Conservation (phyloP, 805 yeast genomes). For the Nadsonia fulvescens region DNA sequence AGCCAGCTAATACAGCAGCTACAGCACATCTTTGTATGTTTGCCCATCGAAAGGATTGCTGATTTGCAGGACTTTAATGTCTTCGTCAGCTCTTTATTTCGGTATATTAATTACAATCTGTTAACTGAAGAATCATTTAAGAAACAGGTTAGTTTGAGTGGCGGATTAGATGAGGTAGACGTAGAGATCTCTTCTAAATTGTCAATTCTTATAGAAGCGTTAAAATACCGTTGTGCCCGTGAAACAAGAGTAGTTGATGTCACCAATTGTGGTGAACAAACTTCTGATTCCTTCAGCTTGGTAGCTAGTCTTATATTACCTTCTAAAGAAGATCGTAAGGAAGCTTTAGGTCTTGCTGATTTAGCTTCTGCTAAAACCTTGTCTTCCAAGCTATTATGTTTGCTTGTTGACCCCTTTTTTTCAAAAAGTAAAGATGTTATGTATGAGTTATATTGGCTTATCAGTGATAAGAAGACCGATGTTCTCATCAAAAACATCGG, state of each 20-base stretch:
- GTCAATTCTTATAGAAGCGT: neutral
- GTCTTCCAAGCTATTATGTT: constrained; percentile 10
- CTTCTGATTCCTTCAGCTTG: neutral
- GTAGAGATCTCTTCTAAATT: constrained; percentile 1
- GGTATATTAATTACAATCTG: no score
- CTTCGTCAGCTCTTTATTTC: no score
- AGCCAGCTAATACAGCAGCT: no score
- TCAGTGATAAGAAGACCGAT: constrained; percentile 9
- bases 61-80: no score
- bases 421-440: constrained; percentile 9
- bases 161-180: no score
- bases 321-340: constrained; percentile 11
- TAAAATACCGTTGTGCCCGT: constrained; percentile 1
- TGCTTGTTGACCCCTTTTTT: constrained; percentile 9
- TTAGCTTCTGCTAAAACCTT: constrained; percentile 9
- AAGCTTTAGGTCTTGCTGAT: constrained; percentile 12
- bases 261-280: constrained; percentile 1
- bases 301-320: constrained; percentile 2
- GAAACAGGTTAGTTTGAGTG: no score
- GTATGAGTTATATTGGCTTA: constrained; percentile 12
- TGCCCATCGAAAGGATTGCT: no score
- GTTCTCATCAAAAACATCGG: constrained; percentile 14
- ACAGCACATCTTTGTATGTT: no score
- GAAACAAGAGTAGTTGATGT: constrained; percentile 1
- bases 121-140: no score